Evolutionary conservation across 2,329 filamentous ascomycete species (phyloP).

Genomic region (Camillea tinctor): DNA sequence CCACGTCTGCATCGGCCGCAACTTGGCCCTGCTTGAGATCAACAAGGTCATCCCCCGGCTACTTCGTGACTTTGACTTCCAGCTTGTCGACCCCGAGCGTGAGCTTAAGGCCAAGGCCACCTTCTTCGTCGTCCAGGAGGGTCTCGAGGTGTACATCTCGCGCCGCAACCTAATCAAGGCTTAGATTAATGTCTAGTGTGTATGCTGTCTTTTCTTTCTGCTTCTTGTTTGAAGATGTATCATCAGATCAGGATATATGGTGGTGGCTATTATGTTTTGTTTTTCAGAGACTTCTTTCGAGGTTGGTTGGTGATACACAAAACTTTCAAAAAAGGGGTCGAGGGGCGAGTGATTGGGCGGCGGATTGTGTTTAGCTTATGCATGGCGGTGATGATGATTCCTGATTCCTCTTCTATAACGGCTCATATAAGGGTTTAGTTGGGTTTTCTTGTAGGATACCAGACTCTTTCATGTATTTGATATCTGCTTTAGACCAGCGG

Average conservation of each 20-base stretch:
- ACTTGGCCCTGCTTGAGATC: slow-evolving; percentile 55
- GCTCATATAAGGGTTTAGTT: not conserved
- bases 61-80: slow-evolving; percentile 52
- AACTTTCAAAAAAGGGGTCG: not conserved
- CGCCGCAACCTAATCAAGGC: slow-evolving; percentile 25
- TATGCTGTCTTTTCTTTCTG: no score
- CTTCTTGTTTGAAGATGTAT: not conserved
- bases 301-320: not conserved
- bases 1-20: slow-evolving; percentile 55
- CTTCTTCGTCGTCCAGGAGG: slow-evolving; percentile 60
- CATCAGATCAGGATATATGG: no score
- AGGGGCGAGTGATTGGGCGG: no score
- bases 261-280: no score
- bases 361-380: not conserved
- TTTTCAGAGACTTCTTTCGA: not conserved
- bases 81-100: slow-evolving; percentile 49
- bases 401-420: not conserved
- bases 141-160: slow-evolving; percentile 51
- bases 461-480: not conserved
- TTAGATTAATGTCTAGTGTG: slow-evolving; percentile 7
- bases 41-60: slow-evolving; percentile 58
- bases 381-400: not conserved
- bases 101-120: slow-evolving; percentile 53
- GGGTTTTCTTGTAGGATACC: not conserved
- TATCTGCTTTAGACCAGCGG: not conserved